Evolutionary conservation across 1,284 basidiomycete genomes (phyloP).

Genomic region (Trametes pubescens): DNA sequence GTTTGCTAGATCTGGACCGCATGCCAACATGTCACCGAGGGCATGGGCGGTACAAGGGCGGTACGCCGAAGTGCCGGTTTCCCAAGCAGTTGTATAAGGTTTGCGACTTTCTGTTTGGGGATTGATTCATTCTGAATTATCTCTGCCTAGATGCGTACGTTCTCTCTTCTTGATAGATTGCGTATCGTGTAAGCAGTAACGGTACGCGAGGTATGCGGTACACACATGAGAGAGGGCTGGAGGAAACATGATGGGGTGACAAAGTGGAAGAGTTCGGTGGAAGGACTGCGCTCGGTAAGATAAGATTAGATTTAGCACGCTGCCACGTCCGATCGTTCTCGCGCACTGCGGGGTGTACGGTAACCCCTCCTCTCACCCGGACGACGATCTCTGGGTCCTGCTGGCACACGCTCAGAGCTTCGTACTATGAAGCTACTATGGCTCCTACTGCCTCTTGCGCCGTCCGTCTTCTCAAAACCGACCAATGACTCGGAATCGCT

Average conservation of each 20-base stretch:
- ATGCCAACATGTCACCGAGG: conserved; percentile 12
- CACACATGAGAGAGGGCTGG: no score
- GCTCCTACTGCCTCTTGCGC: conserved; percentile 41
- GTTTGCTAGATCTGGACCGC: conserved; percentile 18
- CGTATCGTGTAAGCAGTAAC: no score
- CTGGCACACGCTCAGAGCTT: not conserved
- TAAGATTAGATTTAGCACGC: conserved; percentile 24
- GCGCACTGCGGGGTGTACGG: not conserved
- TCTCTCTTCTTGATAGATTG: no score
- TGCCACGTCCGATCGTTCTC: conserved; percentile 34
- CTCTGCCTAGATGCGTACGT: no score
- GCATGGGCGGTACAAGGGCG: conserved; percentile 33
- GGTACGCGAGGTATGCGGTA: no score
- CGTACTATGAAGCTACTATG: conserved; percentile 42
- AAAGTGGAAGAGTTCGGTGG: conserved; percentile 2
- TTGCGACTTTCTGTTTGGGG: no score
- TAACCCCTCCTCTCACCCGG: not conserved
- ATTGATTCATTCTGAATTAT: no score
- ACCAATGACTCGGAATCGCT: conserved; percentile 65
- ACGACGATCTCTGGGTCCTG: not conserved
- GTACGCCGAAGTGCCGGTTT: conserved; percentile 23
- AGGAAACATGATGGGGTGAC: not conserved
- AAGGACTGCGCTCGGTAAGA: conserved; percentile 3
- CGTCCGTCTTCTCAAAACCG: conserved; percentile 36
- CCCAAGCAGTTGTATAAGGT: conserved; percentile 2